These are phyloP conservation scores for Fomitopsis betulina DNA, from an alignment of 1,284 basidiomycete genomes.

Conservation along the genomic window DNA sequence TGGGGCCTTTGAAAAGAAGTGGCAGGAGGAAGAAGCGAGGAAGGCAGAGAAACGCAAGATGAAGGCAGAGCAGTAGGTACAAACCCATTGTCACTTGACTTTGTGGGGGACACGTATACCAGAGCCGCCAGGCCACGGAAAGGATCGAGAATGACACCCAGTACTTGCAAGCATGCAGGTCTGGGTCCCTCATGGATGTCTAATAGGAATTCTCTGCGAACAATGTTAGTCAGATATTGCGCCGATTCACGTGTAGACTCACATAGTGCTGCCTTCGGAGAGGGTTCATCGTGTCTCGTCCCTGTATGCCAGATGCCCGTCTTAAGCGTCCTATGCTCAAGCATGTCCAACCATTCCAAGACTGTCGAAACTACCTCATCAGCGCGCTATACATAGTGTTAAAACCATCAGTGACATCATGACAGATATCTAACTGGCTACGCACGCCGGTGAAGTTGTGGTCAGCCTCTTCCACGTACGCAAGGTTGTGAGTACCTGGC, in stretches of 20 bases:
- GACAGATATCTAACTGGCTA: background rate
- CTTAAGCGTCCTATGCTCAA: constrained; percentile 36
- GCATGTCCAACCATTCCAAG: constrained; percentile 54
- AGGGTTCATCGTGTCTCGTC: constrained; percentile 16
- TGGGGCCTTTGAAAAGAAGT: constrained; percentile 18
- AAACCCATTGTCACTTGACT: too few relatives aligned
- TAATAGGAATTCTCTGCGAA: too few relatives aligned
- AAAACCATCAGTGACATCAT: background rate
- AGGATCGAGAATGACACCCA: too few relatives aligned
- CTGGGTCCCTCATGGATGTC: too few relatives aligned
- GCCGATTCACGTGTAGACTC: background rate
- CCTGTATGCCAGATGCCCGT: constrained; percentile 58
- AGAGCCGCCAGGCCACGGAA: too few relatives aligned
- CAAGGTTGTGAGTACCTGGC: constrained; percentile 64
- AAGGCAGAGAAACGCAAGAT: constrained; percentile 9
- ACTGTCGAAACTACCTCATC: constrained; percentile 61
- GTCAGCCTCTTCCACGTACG: constrained; percentile 64
- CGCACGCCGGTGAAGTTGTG: constrained; percentile 66
- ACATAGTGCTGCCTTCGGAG: background rate
- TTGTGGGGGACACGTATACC: too few relatives aligned
- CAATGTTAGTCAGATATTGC: background rate
- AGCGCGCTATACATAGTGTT: constrained; percentile 31
- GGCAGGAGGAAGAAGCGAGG: constrained; percentile 17
- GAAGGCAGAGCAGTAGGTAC: background rate
- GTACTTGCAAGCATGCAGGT: too few relatives aligned